phyloP scores from a whole-genome alignment of 331 rosid species.

The Cydonia oblonga region DNA sequence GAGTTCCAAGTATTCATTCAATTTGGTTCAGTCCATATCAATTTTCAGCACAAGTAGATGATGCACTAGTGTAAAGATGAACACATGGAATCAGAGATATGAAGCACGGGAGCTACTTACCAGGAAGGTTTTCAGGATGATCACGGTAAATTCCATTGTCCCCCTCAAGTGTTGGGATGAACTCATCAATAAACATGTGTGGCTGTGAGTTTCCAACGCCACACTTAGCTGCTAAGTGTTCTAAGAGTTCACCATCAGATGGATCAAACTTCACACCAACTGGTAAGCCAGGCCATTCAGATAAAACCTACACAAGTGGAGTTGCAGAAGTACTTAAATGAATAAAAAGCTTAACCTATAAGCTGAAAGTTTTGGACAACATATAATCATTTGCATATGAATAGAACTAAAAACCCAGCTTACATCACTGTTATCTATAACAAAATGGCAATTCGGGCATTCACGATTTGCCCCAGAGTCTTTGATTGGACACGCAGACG shows the following conservation, averaged over 20 bases:
- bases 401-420: slow-evolving; percentile 18
- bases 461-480: slow-evolving; percentile 71
- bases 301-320: slow-evolving; percentile 40
- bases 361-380: background rate
- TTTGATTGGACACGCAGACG: slow-evolving; percentile 43
- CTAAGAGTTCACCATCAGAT: slow-evolving; percentile 55
- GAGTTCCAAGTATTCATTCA: background rate
- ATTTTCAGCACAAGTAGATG: background rate
- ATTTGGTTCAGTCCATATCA: background rate
- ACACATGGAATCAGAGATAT: background rate
- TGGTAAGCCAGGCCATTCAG: slow-evolving; percentile 92
- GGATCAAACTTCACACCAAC: slow-evolving; percentile 90
- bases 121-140: slow-evolving; percentile 88
- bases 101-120: slow-evolving; percentile 32
- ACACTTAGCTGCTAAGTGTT: slow-evolving; percentile 74
- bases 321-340: background rate
- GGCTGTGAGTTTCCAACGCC: slow-evolving; percentile 43
- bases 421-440: slow-evolving; percentile 73
- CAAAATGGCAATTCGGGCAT: slow-evolving; percentile 64
- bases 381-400: slow-evolving; percentile 2
- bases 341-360: background rate
- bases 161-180: slow-evolving; percentile 70
- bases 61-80: background rate
- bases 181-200: slow-evolving; percentile 56
- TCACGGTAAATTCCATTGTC: slow-evolving; percentile 64